Evolutionary conservation across 1,139 yeast species (phyloP), one percentile per base, ranked within the genome.

Genomic region (Pichia sp.): DNA sequence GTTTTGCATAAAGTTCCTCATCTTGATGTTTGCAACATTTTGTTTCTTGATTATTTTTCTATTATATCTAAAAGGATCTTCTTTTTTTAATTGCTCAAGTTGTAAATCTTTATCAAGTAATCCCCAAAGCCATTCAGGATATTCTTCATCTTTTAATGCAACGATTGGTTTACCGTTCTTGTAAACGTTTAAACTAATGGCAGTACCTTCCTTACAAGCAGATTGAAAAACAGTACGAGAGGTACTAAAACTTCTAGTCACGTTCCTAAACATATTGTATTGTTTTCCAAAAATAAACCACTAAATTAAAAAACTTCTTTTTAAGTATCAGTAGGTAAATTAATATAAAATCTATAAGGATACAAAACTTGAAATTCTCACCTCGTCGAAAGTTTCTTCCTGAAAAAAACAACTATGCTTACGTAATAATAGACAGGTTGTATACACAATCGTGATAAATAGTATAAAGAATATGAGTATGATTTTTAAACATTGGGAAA

Each of bases 51-150:
- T 73, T 60, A 79, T 77, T 63, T 77, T 85, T 62, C 79, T 79
- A 53, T 92, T 84, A 70, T 79, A 73, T 59, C 73, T 79, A 62
- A 84, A 76, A 44, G 85, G 80, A 58, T 86, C 84, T 3, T 69
- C 69, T 9, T 59, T 45, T 40, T 73, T 77, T 42, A 84, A 71
- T 54, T 77, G 70, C 24, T 71, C 74, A 49, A 75, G 70, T 60
- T 76, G 79, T 34, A 74, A 73, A 38, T 73, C 73, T 50, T 77
- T 72, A 63, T 89, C 95, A 42, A 89, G 75, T 53, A 87, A 73
- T n/a, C 75, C 79, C 98, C 98, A 92, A 51, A 92, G 75, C 97
- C 97, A 92, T 44, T 76, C 87, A 4, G 98, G 98, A 62, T 92
- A 92, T 60, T 90, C 96, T 38, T 73, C 71, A 62, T 92, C 97